Evolutionary conservation across 805 yeast genomes (phyloP).

Genomic region (Metschnikowia proteae): DNA sequence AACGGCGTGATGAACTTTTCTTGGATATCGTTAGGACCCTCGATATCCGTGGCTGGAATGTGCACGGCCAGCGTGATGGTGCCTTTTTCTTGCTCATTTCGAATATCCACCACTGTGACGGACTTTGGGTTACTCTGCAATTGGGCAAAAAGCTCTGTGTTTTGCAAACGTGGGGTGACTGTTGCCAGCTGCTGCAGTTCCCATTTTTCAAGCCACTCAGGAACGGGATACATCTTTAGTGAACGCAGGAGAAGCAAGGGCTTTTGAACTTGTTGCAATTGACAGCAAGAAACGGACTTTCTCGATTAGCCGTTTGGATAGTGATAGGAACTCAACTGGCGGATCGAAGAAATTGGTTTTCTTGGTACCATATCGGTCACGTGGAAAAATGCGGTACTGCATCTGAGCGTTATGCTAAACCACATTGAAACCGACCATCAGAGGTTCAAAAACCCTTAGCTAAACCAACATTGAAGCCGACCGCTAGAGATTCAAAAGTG

Average conservation of each 20-base stretch:
- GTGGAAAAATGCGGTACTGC: no score
- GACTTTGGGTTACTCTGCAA: slow-evolving; percentile 11
- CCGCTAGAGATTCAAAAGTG: no score
- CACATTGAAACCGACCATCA: no score
- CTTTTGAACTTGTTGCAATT: background rate
- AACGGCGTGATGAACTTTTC: slow-evolving; percentile 15
- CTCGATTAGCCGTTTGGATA: no score
- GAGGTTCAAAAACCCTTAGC: no score
- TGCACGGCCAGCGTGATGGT: slow-evolving; percentile 17
- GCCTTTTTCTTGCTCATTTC: slow-evolving; percentile 18
- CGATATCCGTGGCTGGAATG: slow-evolving; percentile 20
- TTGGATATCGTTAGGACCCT: slow-evolving; percentile 16
- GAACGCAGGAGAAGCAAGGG: background rate
- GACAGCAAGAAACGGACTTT: background rate
- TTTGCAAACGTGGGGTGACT: slow-evolving; percentile 11
- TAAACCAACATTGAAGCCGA: no score
- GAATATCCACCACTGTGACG: slow-evolving; percentile 19
- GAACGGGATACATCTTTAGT: slow-evolving; percentile 9
- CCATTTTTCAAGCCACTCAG: slow-evolving; percentile 15
- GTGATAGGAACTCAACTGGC: no score
- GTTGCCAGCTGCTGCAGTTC: slow-evolving; percentile 8
- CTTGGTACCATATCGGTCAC: no score
- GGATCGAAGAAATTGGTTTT: no score
- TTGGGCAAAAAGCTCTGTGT: slow-evolving; percentile 15
- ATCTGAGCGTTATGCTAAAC: no score